Evolutionary conservation across 768 basidiomycete genomes (phyloP), one percentile per base, ranked within the genome.

Genomic region (Agaricus subrufescens): DNA sequence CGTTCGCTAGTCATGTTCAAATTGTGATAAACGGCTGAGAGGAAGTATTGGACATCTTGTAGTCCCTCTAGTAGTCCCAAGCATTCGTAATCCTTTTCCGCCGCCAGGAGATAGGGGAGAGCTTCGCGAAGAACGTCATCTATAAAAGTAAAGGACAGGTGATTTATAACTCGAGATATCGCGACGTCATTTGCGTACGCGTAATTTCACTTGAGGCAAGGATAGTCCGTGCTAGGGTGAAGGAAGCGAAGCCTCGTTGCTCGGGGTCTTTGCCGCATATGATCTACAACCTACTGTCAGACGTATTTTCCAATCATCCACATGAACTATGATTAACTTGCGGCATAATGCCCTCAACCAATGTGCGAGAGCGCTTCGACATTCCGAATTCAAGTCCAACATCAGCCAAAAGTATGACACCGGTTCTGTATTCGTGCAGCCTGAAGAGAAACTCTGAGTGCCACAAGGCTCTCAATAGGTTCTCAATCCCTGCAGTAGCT

Each of bases 281-380:
- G 37, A 92, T 70, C 89, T 91, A 59, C 2, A 46, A 15, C 23
- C 29, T 2, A 27, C 53, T 10, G 26, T 34, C 11, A 56, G 55
- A 34, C 34, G 11, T 34, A 11, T 34, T 11, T 34, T 30, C 26
- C 50, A 47, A 29, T 40, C 29, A 19, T 19, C 39, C 9, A 0
- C 29, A 62, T 40, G 25, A 44, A 29, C 40, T 25, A 30, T 39
- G 27, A 61, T 73, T 58, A 56, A 87, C 91, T 73, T 93, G 91
- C 23, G 91, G 91, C 76, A 93, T 80, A 46, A 92, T 82, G 57
- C 89, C 90, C 47, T 91, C 86, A 46, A 94, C 62, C 49, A 92
- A 76, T 56, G 75, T 77, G 60, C 72, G 75, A 55, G 83, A 85
- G 57, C 82, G 78, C 62, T 81, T 80, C 12, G 86, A 79, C 80